Conservation (phyloP, 371 early-diverging fungal genomes). For the Chytridium lagenaria region DNA sequence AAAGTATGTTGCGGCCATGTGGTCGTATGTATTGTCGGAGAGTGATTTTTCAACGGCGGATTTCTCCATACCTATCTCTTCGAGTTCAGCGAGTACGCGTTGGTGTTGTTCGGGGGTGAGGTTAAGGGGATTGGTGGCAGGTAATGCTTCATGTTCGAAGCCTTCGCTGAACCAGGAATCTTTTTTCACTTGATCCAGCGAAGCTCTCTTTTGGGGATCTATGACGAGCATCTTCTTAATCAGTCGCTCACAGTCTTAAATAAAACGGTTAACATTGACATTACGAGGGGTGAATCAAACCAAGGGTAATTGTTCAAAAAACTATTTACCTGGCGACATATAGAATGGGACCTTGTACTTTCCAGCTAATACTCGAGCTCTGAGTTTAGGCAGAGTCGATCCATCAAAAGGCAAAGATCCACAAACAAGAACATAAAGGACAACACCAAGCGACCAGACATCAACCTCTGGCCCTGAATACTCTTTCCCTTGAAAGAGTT, state of each 20-base stretch:
- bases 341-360: conserved; percentile 62
- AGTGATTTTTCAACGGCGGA: conserved; percentile 47
- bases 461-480: conserved; percentile 68
- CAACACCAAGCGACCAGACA: conserved; percentile 67
- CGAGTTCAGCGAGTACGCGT: conserved; percentile 52
- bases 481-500: conserved; percentile 61
- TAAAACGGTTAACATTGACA: neutral
- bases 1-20: conserved; percentile 58
- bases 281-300: conserved; percentile 2
- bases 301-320: neutral
- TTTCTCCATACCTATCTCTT: conserved; percentile 55
- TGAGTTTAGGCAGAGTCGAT: conserved; percentile 52
- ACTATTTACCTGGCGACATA: conserved; percentile 56
- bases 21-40: conserved; percentile 55
- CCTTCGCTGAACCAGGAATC: conserved; percentile 63
- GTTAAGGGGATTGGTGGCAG: conserved; percentile 5
- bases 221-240: conserved; percentile 57
- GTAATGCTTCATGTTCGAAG: conserved; percentile 42
- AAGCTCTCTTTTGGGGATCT: conserved; percentile 56
- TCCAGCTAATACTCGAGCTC: conserved; percentile 55
- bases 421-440: conserved; percentile 60
- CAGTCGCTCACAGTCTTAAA: conserved; percentile 53
- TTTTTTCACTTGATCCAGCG: conserved; percentile 53
- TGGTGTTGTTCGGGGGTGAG: conserved; percentile 52
- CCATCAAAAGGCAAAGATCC: conserved; percentile 65